Percentiles rank a stretch among this genome's conserved stretches.
phyloP scores from a whole-genome alignment of 768 basidiomycete genomes.

The Lactarius sp. region DNA sequence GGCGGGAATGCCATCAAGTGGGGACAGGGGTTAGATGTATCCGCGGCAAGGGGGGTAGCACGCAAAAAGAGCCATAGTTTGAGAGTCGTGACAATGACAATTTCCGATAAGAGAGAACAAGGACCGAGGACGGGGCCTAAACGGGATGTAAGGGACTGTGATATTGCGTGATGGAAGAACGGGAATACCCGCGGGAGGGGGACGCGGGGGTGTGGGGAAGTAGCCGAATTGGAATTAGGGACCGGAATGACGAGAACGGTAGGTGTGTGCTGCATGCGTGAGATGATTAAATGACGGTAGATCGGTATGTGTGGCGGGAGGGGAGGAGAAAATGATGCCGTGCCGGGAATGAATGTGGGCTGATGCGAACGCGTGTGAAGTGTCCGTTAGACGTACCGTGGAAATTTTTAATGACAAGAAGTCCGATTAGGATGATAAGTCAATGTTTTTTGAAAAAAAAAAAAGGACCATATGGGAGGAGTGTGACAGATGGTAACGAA shows the following conservation, averaged over 20 bases:
- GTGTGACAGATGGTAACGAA: too few relatives aligned
- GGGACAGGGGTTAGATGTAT: constrained; percentile 4
- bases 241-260: constrained; percentile 17
- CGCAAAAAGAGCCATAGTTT: not conserved
- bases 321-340: not conserved
- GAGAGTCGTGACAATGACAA: not conserved
- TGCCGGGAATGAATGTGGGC: constrained; percentile 6
- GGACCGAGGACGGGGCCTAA: constrained; percentile 10
- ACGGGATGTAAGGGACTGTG: not conserved
- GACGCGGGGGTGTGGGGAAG: constrained; percentile 25
- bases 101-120: constrained; percentile 1
- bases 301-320: not conserved
- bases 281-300: not conserved
- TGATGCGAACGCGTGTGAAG: too few relatives aligned
- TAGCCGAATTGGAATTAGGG: constrained; percentile 16
- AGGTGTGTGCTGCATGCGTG: not conserved
- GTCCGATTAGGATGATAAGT: too few relatives aligned
- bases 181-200: constrained; percentile 17
- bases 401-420: too few relatives aligned
- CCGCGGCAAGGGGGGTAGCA: not conserved
- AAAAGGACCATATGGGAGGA: too few relatives aligned
- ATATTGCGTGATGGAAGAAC: constrained; percentile 6
- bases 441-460: too few relatives aligned
- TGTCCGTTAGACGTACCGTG: too few relatives aligned
- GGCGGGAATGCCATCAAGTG: not conserved